Conservation (phyloP, 352 stramenopile species). For the Pythium aphanidermatum region DNA sequence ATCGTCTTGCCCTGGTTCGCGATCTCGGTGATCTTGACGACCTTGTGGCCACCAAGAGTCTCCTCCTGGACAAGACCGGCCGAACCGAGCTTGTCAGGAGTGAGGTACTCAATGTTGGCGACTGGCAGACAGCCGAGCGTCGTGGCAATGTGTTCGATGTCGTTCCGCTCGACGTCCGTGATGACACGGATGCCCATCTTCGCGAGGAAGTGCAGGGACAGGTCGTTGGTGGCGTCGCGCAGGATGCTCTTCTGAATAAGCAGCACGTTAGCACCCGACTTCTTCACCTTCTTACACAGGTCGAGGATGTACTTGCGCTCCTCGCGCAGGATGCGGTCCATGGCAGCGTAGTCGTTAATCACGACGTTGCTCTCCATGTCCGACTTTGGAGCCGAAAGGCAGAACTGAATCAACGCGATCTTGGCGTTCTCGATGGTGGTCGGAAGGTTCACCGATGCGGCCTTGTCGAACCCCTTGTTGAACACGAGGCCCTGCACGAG, state of each 20-base stretch:
- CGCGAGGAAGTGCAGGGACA: constrained; percentile 98
- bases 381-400: constrained; percentile 97
- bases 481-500: constrained; percentile 97
- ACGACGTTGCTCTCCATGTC: constrained; percentile 99
- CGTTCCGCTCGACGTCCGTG: constrained; percentile 96
- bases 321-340: constrained; percentile 99
- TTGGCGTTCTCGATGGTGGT: constrained; percentile 97
- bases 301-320: constrained; percentile 98
- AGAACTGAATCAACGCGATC: constrained; percentile 99
- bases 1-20: constrained; percentile 94
- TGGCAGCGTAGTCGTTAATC: constrained; percentile 98
- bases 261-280: constrained; percentile 97
- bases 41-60: constrained; percentile 93
- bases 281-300: constrained; percentile 98
- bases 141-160: constrained; percentile 99
- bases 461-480: constrained; percentile 92
- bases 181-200: constrained; percentile 99
- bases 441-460: constrained; percentile 37
- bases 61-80: constrained; percentile 96
- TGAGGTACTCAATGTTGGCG: constrained; percentile 98
- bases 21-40: constrained; percentile 99
- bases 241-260: constrained; percentile 99
- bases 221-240: constrained; percentile 98
- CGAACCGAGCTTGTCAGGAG: constrained; percentile 94
- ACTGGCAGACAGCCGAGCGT: constrained; percentile 96